Base-by-base conservation (phyloP, 192 early-diverging fungal genomes). In the Backusella westeae region DNA sequence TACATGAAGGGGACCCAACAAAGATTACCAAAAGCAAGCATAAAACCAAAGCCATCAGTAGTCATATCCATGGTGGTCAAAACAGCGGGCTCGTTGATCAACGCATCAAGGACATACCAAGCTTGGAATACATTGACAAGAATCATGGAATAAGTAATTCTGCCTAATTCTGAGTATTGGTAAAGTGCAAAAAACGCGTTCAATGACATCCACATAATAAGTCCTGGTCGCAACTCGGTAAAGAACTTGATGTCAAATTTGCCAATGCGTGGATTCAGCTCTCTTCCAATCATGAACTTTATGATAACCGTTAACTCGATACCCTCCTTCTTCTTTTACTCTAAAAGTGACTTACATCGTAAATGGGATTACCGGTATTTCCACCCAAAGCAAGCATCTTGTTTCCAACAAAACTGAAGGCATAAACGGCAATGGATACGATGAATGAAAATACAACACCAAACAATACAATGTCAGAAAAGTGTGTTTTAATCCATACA, bases 21-120 rank as follows among this genome's bases (percentile, higher is more conserved):
- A 39, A 96, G 78, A 68, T 94, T 89, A 67, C 91, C 92, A 78
- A 93, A 92, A 19, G 88, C 87, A 35, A 94, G 86, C 93, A 94
- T 93, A 79, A 89, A 96, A 2, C 98, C 98, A 82, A 99, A 98
- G 15, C 98, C 98, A 78, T 99, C 98, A 6, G 93, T 96, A 19
- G 91, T 95, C 36, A 99, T 94, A 73, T 98, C 96, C 94, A 97
- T 97, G 12, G 96, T 98, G 34, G 96, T 96, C 81, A 99, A 77
- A 29, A 99, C 92, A 17, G 94, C 90, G 21, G 85, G 65, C 78
- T 95, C 93, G 75, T 90, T 89, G 81, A 85, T 91, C 21, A 96
- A 80, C 4, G 95, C 91, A 82, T 99, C 97, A 23, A 96, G 67
- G n/a, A 94, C 91, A 83, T 99, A 99, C 75, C 88, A 89, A 21